Evolutionary conservation across 208 protist genomes (phyloP), one percentile per base, ranked within the genome.

Genomic region (Wallacemonas rigidus): DNA sequence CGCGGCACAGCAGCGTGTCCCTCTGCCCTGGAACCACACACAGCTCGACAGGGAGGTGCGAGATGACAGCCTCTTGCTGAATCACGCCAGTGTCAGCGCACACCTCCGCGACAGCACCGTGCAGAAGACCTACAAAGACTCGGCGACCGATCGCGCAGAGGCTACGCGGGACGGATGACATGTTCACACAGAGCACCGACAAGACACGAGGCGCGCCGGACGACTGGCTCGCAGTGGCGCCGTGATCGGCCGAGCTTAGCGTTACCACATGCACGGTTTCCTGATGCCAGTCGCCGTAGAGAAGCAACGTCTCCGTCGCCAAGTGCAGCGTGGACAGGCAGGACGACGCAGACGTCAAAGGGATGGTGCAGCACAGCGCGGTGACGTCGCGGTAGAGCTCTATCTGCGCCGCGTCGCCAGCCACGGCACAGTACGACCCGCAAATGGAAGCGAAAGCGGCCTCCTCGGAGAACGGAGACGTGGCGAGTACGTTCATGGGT

Each of bases 1-100:
- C 88, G 60, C 87, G 77, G 70, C 88, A 91, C 48, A 93, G 55
- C 17, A 91, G 67, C 2, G 79, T 64, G 57, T 82, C 76, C 11
- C 51, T 78, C 54, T 84, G 72, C 36, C 76, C 79, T 26, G 76
- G 77, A 8, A 81, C 72, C 69, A 65, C 41, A 35, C 69, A 67
- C 36, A 93, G 72, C 77, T 86, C 81, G 9, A 93, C 74, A 2
- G 86, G 83, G 38, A 65, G 73, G 43, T 89, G 71, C 26, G 81
- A 86, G 12, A 87, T 79, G 11, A 69, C 68, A 17, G 75, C 51
- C 17, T 68, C 63, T 9, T 71, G 80, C 3, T 67, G 58, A 55
- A 69, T 50, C n/a, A 56, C 76, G 35, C 50, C 75, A 26, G 47
- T 35, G 41, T 51, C 57, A 2, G 50, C 69, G 5, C 72, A 72